Base-by-base conservation (phyloP, 31 red algal genomes). In the Odonthalia washingtoniensis region DNA sequence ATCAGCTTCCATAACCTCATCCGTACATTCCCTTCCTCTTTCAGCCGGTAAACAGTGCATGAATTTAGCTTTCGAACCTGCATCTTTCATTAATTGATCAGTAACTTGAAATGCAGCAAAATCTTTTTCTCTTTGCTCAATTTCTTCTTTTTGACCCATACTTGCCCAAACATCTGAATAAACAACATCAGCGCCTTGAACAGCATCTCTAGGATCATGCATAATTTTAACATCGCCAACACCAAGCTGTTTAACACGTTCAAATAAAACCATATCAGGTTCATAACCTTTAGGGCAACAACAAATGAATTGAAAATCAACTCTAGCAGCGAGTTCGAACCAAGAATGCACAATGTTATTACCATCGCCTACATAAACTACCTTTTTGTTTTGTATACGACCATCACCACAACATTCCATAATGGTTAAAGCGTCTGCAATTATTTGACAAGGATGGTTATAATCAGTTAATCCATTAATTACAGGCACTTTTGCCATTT, bases 381-480 rank as follows among this genome's bases (percentile, higher is more conserved):
- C 91, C 61, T 96, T 94, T 39, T 57, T 70, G 21, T 88, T 88
- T 31, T 99, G 89, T 44, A 97, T 32, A 0, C 57, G 39, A 16
- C 94, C 94, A 34, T 12, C 14, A 65, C 85, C 75, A n/a, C n/a
- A n/a, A 36, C 37, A 42, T 91, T 99, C 98, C 35, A 89, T 9
- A 35, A 99, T 90, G 0, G 98, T 99, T 60, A 99, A 85, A 42
- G 93, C 95, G 80, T 99, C 98, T 0, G 98, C 98, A 32, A 99
- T 65, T 46, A 99, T 90, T 88, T 99, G 98, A 82, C 98, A 99
- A 32, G 98, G 98, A 43, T 99, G 98, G 82, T 97, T 97, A 73
- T 95, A 93, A 75, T 99, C 98, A 9, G 98, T 99, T 65, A 99
- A 81, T 0, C 95, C 98, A 68, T 99, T 99, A 72, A 99, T 99